Percentiles rank a stretch among this genome's conserved stretches.
phyloP scores from a whole-genome alignment of 2,329 filamentous ascomycete species.

The Diplocarpon rosae region DNA sequence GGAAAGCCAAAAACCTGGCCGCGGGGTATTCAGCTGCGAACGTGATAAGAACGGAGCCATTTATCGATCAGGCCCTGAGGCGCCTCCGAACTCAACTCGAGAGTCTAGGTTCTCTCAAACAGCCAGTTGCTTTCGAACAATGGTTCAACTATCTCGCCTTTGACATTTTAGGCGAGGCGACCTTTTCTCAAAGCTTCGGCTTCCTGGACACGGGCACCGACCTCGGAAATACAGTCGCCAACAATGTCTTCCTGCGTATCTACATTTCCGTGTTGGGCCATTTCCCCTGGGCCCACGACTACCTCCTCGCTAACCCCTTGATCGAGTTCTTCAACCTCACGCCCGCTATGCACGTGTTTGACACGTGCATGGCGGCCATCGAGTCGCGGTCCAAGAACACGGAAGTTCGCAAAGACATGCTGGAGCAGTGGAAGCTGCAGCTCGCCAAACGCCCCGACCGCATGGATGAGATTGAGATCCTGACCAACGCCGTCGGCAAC shows the following conservation, averaged over 20 bases:
- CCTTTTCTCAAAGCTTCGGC: slow-evolving; percentile 27
- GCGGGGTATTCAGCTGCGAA: slow-evolving; percentile 26
- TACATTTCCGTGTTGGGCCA: slow-evolving; percentile 29
- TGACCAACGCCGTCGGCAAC: slow-evolving; percentile 27
- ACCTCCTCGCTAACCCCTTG: slow-evolving; percentile 30
- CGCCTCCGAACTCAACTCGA: slow-evolving; percentile 24
- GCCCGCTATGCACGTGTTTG: slow-evolving; percentile 30
- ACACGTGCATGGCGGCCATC: slow-evolving; percentile 28
- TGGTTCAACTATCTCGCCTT: slow-evolving; percentile 33
- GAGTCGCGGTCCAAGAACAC: slow-evolving; percentile 27
- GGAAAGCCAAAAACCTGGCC: slow-evolving; percentile 27
- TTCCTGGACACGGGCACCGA: slow-evolving; percentile 28
- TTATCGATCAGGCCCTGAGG: slow-evolving; percentile 24
- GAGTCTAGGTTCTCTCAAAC: slow-evolving; percentile 13
- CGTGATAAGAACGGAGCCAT: slow-evolving; percentile 21
- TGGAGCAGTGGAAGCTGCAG: slow-evolving; percentile 29
- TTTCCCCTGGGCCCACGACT: slow-evolving; percentile 28
- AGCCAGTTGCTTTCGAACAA: slow-evolving; percentile 29
- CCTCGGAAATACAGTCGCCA: slow-evolving; percentile 29
- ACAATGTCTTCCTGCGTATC: slow-evolving; percentile 21
- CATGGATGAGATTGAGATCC: slow-evolving; percentile 28
- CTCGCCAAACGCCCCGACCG: slow-evolving; percentile 27
- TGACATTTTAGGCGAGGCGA: slow-evolving; percentile 29
- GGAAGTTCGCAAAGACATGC: slow-evolving; percentile 28
- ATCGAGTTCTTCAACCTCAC: slow-evolving; percentile 28